phyloP scores from a whole-genome alignment of 495 filamentous ascomycete genomes.

The Trichocladium uniseriatum region DNA sequence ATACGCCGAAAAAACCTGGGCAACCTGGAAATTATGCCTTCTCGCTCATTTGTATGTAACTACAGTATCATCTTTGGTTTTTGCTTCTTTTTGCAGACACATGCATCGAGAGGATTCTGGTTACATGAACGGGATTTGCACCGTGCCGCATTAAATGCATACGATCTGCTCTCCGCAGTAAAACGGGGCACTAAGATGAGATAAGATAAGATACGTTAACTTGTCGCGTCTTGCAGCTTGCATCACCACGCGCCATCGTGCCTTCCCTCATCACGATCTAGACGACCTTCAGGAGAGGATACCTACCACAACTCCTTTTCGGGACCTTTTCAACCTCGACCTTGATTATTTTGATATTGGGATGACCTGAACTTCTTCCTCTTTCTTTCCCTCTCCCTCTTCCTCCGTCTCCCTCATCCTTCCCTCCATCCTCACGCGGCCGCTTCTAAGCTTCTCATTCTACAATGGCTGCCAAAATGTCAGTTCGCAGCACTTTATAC shows the following conservation, averaged over 20 bases:
- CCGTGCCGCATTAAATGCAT: no score
- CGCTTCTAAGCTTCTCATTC: neutral
- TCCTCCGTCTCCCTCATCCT: neutral
- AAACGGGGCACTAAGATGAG: slow-evolving; percentile 10
- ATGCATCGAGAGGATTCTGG: no score
- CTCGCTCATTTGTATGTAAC: no score
- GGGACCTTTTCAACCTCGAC: no score
- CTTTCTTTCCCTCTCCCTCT: neutral
- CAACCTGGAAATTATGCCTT: no score
- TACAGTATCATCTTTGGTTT: no score
- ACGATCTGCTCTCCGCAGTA: neutral
- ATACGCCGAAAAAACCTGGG: no score
- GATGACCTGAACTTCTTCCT: neutral
- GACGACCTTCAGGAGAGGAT: neutral
- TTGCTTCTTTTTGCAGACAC: no score
- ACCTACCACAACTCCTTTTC: no score
- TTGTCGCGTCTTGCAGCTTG: slow-evolving; percentile 6
- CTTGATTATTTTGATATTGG: no score
- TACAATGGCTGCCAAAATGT: slow-evolving; percentile 28
- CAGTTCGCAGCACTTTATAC: slow-evolving; percentile 9
- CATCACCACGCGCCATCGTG: neutral
- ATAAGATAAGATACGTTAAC: neutral
- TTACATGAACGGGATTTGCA: no score
- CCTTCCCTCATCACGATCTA: neutral
- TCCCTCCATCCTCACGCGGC: neutral